Percentiles rank a stretch among this genome's conserved stretches.
Conservation (phyloP, 176 grass and related monocot genomes). For the Triticum timopheevii region DNA sequence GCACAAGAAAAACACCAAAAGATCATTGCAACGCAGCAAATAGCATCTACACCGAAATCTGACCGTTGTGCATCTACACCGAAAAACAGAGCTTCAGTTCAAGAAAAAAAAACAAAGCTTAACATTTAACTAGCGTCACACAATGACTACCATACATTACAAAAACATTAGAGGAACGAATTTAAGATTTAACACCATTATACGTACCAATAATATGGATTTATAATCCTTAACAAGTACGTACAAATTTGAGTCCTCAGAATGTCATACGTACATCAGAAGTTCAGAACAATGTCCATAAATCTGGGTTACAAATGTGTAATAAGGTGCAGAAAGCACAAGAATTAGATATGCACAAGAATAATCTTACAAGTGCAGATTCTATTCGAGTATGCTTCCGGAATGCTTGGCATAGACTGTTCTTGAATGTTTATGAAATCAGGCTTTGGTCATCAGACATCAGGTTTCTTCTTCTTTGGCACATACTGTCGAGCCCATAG, state of each 20-base stretch:
- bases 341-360: neutral
- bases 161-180: neutral
- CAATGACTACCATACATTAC: neutral
- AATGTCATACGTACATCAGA: neutral
- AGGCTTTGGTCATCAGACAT: neutral
- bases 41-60: too few species aligned
- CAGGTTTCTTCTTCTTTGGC: slow-evolving; percentile 45
- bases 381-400: neutral
- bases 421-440: neutral
- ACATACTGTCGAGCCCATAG: slow-evolving; percentile 66
- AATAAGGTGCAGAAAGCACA: neutral
- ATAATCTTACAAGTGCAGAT: neutral
- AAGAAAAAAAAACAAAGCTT: too few species aligned
- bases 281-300: neutral
- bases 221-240: neutral
- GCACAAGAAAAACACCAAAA: too few species aligned
- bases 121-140: too few species aligned
- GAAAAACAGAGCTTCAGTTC: too few species aligned
- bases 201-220: neutral
- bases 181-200: neutral
- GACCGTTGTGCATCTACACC: too few species aligned
- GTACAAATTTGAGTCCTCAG: neutral
- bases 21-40: too few species aligned
- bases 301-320: neutral
- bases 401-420: neutral